Evolutionary conservation across 805 yeast genomes (phyloP).

Genomic region (Naumovozyma dairenensis): DNA sequence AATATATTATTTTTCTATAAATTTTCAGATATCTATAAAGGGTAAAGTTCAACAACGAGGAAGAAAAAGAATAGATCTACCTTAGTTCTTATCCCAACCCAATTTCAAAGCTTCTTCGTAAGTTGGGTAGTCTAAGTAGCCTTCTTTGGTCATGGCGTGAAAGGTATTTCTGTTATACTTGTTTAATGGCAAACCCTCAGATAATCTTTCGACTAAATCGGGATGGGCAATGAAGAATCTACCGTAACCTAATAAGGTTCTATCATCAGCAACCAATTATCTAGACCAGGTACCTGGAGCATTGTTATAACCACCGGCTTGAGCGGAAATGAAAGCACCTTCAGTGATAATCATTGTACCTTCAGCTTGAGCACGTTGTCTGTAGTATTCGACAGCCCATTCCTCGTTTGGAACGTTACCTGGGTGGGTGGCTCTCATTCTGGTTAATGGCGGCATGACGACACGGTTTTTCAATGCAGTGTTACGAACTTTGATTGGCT

Average conservation of each 20-base stretch:
- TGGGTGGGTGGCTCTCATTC: constrained; percentile 32
- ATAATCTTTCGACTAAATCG: constrained; percentile 39
- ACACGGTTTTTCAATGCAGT: constrained; percentile 30
- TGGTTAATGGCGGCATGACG: constrained; percentile 38
- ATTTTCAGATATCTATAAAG: too few species aligned
- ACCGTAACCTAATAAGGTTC: constrained; percentile 39
- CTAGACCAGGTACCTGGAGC: constrained; percentile 43
- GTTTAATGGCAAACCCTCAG: constrained; percentile 33
- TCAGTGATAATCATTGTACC: constrained; percentile 56
- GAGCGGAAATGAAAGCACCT: constrained; percentile 42
- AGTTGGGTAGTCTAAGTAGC: constrained; percentile 37
- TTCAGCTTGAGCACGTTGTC: constrained; percentile 41
- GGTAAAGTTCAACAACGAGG: too few species aligned
- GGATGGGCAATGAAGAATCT: constrained; percentile 47
- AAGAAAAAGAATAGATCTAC: too few species aligned
- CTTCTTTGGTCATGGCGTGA: constrained; percentile 32
- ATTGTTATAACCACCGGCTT: constrained; percentile 34
- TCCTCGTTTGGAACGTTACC: constrained; percentile 36
- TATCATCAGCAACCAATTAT: constrained; percentile 29
- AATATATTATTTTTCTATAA: too few species aligned
- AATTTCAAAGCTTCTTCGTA: constrained; percentile 21
- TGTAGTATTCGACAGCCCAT: constrained; percentile 42
- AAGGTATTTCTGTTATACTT: constrained; percentile 41
- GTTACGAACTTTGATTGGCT: constrained; percentile 37
- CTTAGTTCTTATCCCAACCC: constrained; percentile 9